Percentiles rank a stretch among this genome's conserved stretches.
phyloP scores from a whole-genome alignment of 2,329 filamentous ascomycete species.

The Teratosphaeria nubilosa region DNA sequence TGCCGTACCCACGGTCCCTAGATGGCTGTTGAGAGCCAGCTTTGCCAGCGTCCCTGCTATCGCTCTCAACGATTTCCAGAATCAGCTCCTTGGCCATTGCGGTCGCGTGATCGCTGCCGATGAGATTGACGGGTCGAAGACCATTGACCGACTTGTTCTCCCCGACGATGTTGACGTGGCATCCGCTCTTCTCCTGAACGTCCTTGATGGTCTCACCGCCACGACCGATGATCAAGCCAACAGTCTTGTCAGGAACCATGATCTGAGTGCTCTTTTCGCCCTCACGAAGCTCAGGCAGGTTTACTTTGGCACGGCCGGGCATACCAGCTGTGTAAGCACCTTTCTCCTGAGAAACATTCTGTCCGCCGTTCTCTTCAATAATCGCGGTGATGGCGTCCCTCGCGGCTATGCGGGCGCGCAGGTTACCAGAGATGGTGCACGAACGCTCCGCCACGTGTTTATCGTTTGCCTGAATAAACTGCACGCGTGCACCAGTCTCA shows the following conservation, averaged over 20 bases:
- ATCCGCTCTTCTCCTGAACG: conserved; percentile 82
- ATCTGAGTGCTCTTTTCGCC: conserved; percentile 83
- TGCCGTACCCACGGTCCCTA: conserved; percentile 23
- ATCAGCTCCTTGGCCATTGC: conserved; percentile 71
- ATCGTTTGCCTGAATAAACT: conserved; percentile 72
- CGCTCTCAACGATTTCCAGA: conserved; percentile 88
- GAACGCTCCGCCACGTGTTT: conserved; percentile 62
- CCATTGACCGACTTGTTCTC: conserved; percentile 90
- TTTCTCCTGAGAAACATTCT: conserved; percentile 26
- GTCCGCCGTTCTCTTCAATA: conserved; percentile 72
- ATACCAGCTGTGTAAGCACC: conserved; percentile 26
- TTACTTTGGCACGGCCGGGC: conserved; percentile 26
- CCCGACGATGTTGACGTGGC: conserved; percentile 89
- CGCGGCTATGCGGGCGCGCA: conserved; percentile 62
- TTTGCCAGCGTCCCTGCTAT: conserved; percentile 40
- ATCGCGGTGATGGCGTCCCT: conserved; percentile 77
- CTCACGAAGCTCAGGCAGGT: conserved; percentile 51
- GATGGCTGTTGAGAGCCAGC: conserved; percentile 12
- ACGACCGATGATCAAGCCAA: conserved; percentile 87
- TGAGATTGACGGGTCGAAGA: conserved; percentile 79
- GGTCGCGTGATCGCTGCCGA: conserved; percentile 65
- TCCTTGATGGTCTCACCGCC: conserved; percentile 89
- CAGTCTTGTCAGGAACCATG: conserved; percentile 88
- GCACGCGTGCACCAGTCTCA: conserved; percentile 73
- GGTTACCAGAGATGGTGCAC: conserved; percentile 73